Evolutionary conservation across 2,329 filamentous ascomycete species (phyloP).

Genomic region (Fusarium nematophilum): DNA sequence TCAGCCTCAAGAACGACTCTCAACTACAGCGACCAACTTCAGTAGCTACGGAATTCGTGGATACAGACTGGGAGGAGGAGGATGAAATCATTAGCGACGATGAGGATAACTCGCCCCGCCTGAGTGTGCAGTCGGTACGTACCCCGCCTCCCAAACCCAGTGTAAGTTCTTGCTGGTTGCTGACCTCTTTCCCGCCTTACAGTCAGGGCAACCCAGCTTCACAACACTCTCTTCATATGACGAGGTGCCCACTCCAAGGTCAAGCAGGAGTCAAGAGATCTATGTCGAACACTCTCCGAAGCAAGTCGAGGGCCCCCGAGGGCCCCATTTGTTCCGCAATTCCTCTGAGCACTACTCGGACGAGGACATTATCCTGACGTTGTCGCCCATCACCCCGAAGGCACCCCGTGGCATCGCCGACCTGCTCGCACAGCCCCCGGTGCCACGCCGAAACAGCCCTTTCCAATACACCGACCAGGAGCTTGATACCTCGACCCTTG

Average conservation of each 20-base stretch:
- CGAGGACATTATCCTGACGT: constrained; percentile 67
- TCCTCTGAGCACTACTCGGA: constrained; percentile 65
- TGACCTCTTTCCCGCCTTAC: constrained; percentile 38
- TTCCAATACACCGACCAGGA: constrained; percentile 68
- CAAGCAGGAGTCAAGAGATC: constrained; percentile 67
- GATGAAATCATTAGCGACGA: constrained; percentile 72
- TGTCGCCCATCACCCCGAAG: constrained; percentile 80
- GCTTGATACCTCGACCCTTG: constrained; percentile 69
- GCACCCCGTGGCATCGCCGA: constrained; percentile 55
- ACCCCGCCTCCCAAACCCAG: not conserved
- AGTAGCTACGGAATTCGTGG: constrained; percentile 80
- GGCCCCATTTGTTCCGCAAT: constrained; percentile 86
- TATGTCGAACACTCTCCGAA: constrained; percentile 72
- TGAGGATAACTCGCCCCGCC: constrained; percentile 74
- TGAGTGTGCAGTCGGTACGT: constrained; percentile 79
- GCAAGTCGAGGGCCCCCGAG: constrained; percentile 81
- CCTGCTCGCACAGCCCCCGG: constrained; percentile 38
- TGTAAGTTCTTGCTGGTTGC: constrained; percentile 8
- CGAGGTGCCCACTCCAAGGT: constrained; percentile 82
- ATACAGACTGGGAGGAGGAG: constrained; percentile 77
- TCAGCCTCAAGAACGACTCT: constrained; percentile 65
- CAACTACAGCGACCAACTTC: constrained; percentile 70
- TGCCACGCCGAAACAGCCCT: constrained; percentile 58
- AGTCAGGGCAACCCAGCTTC: constrained; percentile 80
- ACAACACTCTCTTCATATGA: constrained; percentile 90